Percentiles rank a stretch among this genome's conserved stretches.
Evolutionary conservation across 129 eudicot species (phyloP).

Genomic region (Sambucus nigra): DNA sequence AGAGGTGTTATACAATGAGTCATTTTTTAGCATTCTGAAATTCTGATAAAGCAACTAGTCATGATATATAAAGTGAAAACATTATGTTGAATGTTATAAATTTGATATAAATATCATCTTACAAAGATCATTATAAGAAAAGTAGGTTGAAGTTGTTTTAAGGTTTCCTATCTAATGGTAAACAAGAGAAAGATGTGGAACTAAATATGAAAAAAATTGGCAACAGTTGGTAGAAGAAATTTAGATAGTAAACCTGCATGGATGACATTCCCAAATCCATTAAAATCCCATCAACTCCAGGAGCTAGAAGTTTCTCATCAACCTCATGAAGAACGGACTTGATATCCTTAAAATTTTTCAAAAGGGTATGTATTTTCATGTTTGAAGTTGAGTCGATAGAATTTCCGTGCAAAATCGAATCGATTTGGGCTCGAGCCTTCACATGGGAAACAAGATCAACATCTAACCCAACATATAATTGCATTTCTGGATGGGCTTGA

Average conservation of each 20-base stretch:
- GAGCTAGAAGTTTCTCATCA: conserved; percentile 35
- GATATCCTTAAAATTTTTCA: conserved; percentile 59
- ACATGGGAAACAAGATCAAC: conserved; percentile 86
- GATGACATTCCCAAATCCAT: conserved; percentile 99
- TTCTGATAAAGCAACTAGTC: background rate
- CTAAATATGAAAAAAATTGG: background rate
- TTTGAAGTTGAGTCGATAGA: conserved; percentile 21
- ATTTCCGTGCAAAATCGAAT: conserved; percentile 21
- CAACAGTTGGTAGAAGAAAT: too few relatives aligned
- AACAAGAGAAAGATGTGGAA: background rate
- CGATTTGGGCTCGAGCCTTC: conserved; percentile 54
- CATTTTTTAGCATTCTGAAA: background rate
- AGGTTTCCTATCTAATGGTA: background rate
- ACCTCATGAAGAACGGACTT: conserved; percentile 50
- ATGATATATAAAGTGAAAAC: background rate
- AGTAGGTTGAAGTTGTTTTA: background rate
- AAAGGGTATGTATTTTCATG: conserved; percentile 36
- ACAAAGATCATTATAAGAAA: conserved; percentile 1
- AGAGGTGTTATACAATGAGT: background rate
- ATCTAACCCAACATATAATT: conserved; percentile 66
- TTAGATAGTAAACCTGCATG: conserved; percentile 66
- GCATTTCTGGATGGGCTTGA: conserved; percentile 82
- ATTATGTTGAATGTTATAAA: background rate
- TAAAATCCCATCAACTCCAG: conserved; percentile 71
- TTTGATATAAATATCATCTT: background rate